Percentiles rank a stretch among this genome's conserved stretches.
Evolutionary conservation across 2,329 filamentous ascomycete species (phyloP).

Genomic region (Cucurbitaria berberidis): DNA sequence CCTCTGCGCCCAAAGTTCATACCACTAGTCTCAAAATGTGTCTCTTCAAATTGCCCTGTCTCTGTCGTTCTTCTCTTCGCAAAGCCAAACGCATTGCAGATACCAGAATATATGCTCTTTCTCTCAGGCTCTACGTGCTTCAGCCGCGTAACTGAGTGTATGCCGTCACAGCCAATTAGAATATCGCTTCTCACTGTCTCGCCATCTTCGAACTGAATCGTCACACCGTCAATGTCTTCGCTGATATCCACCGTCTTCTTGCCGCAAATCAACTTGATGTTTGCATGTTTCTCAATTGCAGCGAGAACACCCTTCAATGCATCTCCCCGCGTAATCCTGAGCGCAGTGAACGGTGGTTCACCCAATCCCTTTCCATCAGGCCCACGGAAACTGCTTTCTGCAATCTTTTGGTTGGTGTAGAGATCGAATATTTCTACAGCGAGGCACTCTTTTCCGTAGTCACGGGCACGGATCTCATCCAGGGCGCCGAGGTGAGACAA

Average conservation of each 20-base stretch:
- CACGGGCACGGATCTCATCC: constrained; percentile 51
- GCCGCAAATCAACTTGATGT: constrained; percentile 52
- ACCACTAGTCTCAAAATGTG: constrained; percentile 49
- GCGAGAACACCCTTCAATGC: constrained; percentile 52
- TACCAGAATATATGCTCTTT: constrained; percentile 51
- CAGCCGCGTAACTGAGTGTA: constrained; percentile 53
- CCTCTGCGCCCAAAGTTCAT: constrained; percentile 56
- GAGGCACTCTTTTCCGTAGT: constrained; percentile 52
- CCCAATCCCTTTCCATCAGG: constrained; percentile 53
- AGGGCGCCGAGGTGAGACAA: constrained; percentile 56
- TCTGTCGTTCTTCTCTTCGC: constrained; percentile 40
- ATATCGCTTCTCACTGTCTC: constrained; percentile 54
- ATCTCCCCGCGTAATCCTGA: constrained; percentile 54
- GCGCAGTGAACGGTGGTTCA: constrained; percentile 52
- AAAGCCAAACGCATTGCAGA: constrained; percentile 56
- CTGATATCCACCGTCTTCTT: constrained; percentile 52
- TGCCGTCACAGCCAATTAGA: constrained; percentile 63
- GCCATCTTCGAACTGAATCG: constrained; percentile 56
- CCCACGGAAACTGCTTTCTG: constrained; percentile 52
- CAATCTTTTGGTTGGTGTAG: constrained; percentile 51
- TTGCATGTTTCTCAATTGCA: constrained; percentile 49
- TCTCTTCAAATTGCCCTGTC: constrained; percentile 34
- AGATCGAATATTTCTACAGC: constrained; percentile 55
- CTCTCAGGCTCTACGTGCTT: constrained; percentile 54
- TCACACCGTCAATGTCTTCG: constrained; percentile 50